Evolutionary conservation across 2,329 filamentous ascomycete genomes (phyloP), one percentile per base, ranked within the genome.

Genomic region (Aspergillus pseudoviridinutans): DNA sequence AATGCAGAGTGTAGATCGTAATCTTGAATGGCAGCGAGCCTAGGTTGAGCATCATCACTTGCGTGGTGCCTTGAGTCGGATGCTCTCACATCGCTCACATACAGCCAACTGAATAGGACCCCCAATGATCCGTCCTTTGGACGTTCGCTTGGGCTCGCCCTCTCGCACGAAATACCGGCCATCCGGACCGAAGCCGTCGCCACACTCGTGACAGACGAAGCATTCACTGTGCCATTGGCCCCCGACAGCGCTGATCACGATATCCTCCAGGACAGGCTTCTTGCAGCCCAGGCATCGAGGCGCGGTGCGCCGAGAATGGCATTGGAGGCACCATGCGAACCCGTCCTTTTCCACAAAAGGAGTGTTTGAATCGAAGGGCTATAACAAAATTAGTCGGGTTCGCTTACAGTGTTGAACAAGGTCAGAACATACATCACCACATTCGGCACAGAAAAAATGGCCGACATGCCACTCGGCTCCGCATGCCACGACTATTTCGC

Each of bases 401-500:
- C 3, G 14, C 10, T 41, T 3, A 46, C 27, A 14, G 14, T 27
- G 42, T 3, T 32, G 24, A 10, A 10, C 20, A 22, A 51, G 44
- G n/a, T 25, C 7, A 12, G 42, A 56, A 61, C 76, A 58, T 73
- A 80, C 78, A 77, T 99, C 93, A 64, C 94, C 94, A 72, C 94
- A 99, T 80, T 99, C 92, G 46, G 94, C 94, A 71, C 94, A 99
- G 83, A 99, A 99, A 79, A 99, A 99, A 77, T 99, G 94, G 0
- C 94, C 94, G 54, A 90, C 90, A 74, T 99, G 94, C 90, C 91
- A 99, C 76, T 96, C 92, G n/a, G 88, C 85, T 1, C 94, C 94
- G 56, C 96, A 91, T 1, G 94, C 94, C 14, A 97, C 88, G 32
- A 97, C 87, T 64, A 97, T 91, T 75, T 97, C 92, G 46, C 92